phyloP scores from a whole-genome alignment of 306 rosid species.

The Amphicarpaea edgeworthii region DNA sequence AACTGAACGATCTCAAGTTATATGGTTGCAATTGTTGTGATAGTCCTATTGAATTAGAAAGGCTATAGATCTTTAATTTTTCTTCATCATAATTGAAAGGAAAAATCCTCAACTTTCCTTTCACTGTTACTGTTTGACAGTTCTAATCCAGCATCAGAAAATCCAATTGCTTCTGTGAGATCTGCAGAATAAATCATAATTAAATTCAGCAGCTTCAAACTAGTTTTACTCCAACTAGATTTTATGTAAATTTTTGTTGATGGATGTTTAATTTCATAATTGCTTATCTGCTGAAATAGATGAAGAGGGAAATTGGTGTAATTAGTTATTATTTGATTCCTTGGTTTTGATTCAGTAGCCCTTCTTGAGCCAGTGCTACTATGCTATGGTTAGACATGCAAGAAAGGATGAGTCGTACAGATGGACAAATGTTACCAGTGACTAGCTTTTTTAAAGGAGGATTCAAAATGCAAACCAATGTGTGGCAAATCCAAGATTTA shows the following conservation, averaged over 20 bases:
- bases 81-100: neutral
- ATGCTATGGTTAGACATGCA: conserved; percentile 22
- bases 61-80: neutral
- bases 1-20: neutral
- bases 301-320: conserved; percentile 15
- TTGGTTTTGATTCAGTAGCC: conserved; percentile 19
- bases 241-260: conserved; percentile 1
- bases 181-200: conserved; percentile 24
- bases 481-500: conserved; percentile 10
- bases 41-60: neutral
- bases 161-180: neutral
- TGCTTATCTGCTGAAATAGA: conserved; percentile 10
- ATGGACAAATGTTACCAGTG: conserved; percentile 3
- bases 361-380: neutral
- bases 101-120: neutral
- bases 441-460: neutral
- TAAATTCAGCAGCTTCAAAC: neutral
- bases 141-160: neutral
- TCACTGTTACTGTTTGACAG: neutral
- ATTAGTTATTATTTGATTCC: conserved; percentile 23
- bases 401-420: conserved; percentile 7
- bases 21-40: neutral
- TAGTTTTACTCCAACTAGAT: neutral
- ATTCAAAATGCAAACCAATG: neutral
- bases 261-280: neutral